A percentile compares a stretch with the other conserved stretches of the same genome.
phyloP scores from a whole-genome alignment of 129 eudicot species.

The Helichrysum umbraculigerum region DNA sequence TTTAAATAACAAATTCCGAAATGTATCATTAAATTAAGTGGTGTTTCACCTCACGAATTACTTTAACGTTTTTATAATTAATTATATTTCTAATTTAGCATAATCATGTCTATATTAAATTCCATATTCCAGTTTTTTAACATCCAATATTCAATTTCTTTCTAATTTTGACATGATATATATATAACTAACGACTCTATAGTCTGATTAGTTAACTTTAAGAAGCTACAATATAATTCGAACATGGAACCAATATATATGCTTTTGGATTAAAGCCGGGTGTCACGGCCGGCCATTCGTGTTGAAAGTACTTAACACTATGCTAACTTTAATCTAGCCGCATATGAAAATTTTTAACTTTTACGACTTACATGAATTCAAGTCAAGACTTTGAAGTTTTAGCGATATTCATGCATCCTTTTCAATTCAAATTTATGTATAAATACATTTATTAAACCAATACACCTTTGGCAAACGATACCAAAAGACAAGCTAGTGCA shows the following conservation, averaged over 20 bases:
- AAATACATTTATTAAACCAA: too few species aligned
- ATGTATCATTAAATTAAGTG: too few species aligned
- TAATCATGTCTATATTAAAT: background rate
- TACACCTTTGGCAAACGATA: too few species aligned
- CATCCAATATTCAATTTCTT: conserved; percentile 1
- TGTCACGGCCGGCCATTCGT: conserved; percentile 29
- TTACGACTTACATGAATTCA: background rate
- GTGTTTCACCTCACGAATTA: too few species aligned
- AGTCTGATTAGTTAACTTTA: background rate
- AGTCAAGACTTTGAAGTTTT: too few species aligned
- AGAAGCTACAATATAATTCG: background rate
- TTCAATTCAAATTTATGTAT: too few species aligned
- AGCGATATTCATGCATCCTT: too few species aligned
- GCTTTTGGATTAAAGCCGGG: conserved; percentile 37
- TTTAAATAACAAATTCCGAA: too few species aligned
- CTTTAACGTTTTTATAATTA: background rate
- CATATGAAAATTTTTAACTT: background rate
- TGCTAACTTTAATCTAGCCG: conserved; percentile 9
- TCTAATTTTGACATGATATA: background rate
- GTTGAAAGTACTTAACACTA: conserved; percentile 6
- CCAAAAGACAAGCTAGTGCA: too few species aligned
- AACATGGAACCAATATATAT: conserved; percentile 20
- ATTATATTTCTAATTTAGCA: too few species aligned
- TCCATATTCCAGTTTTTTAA: background rate
- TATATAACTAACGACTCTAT: background rate